Conservation (phyloP, 2,329 filamentous ascomycete species). For the Corynespora cassiicola region DNA sequence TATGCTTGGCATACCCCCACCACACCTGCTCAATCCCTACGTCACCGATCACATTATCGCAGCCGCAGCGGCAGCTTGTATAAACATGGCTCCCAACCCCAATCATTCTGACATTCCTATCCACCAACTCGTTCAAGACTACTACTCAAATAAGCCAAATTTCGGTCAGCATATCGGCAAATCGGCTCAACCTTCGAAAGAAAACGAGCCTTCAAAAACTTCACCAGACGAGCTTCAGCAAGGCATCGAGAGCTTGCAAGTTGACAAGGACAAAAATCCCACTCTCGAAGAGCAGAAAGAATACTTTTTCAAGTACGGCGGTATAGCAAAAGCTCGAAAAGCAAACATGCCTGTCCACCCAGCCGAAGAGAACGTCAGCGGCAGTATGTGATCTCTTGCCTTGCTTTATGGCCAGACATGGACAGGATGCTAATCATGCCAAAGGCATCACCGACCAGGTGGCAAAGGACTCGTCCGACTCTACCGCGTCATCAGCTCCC, state of each 20-base stretch:
- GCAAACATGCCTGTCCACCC: constrained; percentile 51
- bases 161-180: constrained; percentile 10
- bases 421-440: constrained; percentile 8
- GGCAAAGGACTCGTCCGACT: constrained; percentile 52
- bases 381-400: constrained; percentile 39
- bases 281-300: not conserved
- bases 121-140: constrained; percentile 15
- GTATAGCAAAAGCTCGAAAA: constrained; percentile 15
- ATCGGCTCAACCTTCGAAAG: constrained; percentile 1
- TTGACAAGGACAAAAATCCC: constrained; percentile 2
- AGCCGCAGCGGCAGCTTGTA: not conserved
- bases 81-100: not conserved
- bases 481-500: constrained; percentile 44
- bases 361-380: constrained; percentile 47
- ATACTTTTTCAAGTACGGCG: constrained; percentile 1
- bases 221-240: too few species aligned
- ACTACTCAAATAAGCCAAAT: constrained; percentile 20
- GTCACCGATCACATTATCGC: not conserved
- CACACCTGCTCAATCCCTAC: too few species aligned
- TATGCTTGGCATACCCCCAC: not conserved
- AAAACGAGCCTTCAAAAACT: constrained; percentile 7
- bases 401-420: not conserved
- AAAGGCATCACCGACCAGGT: constrained; percentile 53
- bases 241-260: constrained; percentile 6
- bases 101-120: constrained; percentile 1